phyloP scores from a whole-genome alignment of 495 filamentous ascomycete genomes.

The Durotheca rogersii region DNA sequence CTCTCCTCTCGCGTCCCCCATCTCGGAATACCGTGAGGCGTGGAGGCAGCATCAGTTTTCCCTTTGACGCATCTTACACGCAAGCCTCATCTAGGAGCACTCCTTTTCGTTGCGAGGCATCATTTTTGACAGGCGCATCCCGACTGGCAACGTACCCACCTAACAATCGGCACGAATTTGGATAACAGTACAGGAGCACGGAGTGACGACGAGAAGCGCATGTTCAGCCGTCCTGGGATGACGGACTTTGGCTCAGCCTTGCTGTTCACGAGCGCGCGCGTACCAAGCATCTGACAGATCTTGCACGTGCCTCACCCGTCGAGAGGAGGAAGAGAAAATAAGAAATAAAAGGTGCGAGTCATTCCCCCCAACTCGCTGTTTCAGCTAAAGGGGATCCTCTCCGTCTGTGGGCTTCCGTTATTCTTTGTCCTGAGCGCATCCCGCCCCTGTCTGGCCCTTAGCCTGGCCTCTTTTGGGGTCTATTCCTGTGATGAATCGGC shows the following conservation, averaged over 20 bases:
- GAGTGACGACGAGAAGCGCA: conserved; percentile 23
- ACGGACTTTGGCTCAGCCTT: conserved; percentile 23
- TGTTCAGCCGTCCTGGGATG: conserved; percentile 10
- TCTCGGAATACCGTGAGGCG: no score
- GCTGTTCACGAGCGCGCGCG: conserved; percentile 22
- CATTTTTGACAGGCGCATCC: conserved; percentile 16
- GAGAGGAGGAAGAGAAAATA: no score
- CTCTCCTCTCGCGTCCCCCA: no score
- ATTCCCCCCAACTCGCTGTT: conserved; percentile 15
- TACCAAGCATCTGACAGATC: background rate
- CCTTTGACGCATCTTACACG: conserved; percentile 11
- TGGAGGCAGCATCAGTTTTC: background rate
- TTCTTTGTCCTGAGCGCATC: conserved; percentile 1
- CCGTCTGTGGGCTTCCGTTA: background rate
- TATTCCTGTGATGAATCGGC: conserved; percentile 22
- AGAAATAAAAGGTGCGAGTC: conserved; percentile 26
- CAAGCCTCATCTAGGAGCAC: conserved; percentile 6
- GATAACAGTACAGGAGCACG: no score
- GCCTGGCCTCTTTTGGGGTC: background rate
- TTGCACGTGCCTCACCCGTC: conserved; percentile 18
- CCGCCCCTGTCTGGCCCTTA: conserved; percentile 3
- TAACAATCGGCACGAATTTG: no score
- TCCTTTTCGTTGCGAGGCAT: background rate
- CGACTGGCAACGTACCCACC: no score
- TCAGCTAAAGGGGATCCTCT: conserved; percentile 21